These are phyloP conservation scores for Mortierella alpina DNA, from an alignment of 192 early-diverging fungal species.

Conservation along the genomic window DNA sequence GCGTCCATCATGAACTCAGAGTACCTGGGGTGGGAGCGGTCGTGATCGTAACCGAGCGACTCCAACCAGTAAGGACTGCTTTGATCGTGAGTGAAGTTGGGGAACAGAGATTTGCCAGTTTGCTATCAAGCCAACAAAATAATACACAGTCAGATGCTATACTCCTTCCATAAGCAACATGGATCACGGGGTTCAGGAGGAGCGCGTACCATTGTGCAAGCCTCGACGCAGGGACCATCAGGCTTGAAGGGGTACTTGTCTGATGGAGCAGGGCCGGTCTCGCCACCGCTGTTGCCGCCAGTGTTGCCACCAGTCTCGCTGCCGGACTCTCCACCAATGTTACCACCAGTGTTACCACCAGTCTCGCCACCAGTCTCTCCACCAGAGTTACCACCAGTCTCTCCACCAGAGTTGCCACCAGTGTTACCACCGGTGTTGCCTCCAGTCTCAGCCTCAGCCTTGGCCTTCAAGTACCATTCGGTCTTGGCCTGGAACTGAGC, in stretches of 20 bases:
- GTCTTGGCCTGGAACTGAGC: conserved; percentile 15
- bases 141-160: not conserved
- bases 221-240: conserved; percentile 21
- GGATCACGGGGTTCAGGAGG: not conserved
- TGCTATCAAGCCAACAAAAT: conserved; percentile 9
- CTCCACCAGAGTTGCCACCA: too few species aligned
- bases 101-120: conserved; percentile 16
- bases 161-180: not conserved
- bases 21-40: conserved; percentile 20
- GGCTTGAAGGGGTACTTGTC: conserved; percentile 27
- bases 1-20: conserved; percentile 23
- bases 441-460: not conserved
- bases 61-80: conserved; percentile 14
- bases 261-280: conserved; percentile 18
- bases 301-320: too few species aligned
- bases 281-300: not conserved
- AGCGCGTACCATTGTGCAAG: conserved; percentile 21
- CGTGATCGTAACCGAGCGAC: conserved; percentile 25
- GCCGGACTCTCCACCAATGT: too few species aligned
- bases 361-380: too few species aligned
- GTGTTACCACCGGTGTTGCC: not conserved
- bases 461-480: conserved; percentile 3
- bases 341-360: too few species aligned
- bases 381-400: too few species aligned
- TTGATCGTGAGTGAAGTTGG: conserved; percentile 30